phyloP scores from a whole-genome alignment of 2,329 filamentous ascomycete species.

The Phoma herbarum region DNA sequence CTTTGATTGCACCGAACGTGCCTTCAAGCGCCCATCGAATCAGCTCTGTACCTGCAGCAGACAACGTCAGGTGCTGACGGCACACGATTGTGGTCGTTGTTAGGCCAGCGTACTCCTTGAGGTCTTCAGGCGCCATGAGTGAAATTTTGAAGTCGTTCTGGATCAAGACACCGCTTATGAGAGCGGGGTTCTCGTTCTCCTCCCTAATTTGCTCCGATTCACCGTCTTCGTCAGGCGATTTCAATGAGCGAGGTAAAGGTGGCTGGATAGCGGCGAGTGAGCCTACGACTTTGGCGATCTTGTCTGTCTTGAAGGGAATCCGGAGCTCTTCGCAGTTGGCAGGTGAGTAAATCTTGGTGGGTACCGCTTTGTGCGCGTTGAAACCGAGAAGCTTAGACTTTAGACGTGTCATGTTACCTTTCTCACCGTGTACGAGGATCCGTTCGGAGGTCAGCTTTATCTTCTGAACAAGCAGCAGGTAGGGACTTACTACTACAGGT shows the following conservation, averaged over 20 bases:
- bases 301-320: conserved; percentile 95
- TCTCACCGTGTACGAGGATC: conserved; percentile 97
- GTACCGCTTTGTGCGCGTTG: conserved; percentile 79
- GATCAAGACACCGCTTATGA: conserved; percentile 90
- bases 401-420: conserved; percentile 96
- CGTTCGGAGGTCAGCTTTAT: conserved; percentile 47
- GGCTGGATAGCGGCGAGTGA: conserved; percentile 85
- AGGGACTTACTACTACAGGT: conserved; percentile 81
- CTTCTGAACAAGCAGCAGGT: neutral
- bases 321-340: conserved; percentile 94
- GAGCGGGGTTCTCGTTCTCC: conserved; percentile 51
- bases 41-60: conserved; percentile 86
- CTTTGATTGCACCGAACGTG: conserved; percentile 82
- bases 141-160: conserved; percentile 98
- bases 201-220: conserved; percentile 35
- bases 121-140: conserved; percentile 94
- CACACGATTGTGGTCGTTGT: conserved; percentile 95
- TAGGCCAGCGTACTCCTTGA: conserved; percentile 95
- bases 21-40: conserved; percentile 94
- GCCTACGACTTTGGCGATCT: conserved; percentile 94
- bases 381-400: conserved; percentile 95
- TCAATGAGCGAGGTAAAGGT: conserved; percentile 57
- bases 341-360: conserved; percentile 92
- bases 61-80: conserved; percentile 87
- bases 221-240: conserved; percentile 37